These are phyloP conservation scores for Lactarius trivialis DNA, from an alignment of 768 basidiomycete species.

Conservation along the genomic window DNA sequence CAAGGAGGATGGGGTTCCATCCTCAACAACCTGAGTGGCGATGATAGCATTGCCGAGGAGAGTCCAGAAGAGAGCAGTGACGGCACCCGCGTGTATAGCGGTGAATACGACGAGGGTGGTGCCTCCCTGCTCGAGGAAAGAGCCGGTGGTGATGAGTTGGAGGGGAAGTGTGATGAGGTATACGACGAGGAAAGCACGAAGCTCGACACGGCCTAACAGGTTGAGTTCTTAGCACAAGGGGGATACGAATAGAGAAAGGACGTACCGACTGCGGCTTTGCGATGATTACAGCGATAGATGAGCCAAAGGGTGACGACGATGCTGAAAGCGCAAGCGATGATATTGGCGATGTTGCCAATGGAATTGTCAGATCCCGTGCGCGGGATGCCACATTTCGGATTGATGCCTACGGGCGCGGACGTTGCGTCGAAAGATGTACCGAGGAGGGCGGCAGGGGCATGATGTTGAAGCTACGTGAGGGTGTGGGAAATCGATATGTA, in stretches of 20 bases:
- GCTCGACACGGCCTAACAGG: slow-evolving; percentile 59
- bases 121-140: slow-evolving; percentile 72
- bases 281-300: slow-evolving; percentile 47
- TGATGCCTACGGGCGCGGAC: slow-evolving; percentile 75
- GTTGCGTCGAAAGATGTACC: slow-evolving; percentile 39
- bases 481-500: background rate
- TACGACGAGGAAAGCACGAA: slow-evolving; percentile 55
- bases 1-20: slow-evolving; percentile 68
- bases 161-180: slow-evolving; percentile 71
- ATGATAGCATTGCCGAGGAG: slow-evolving; percentile 71
- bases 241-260: background rate
- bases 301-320: slow-evolving; percentile 54
- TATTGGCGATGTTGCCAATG: slow-evolving; percentile 81
- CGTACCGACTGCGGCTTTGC: slow-evolving; percentile 84
- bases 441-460: slow-evolving; percentile 31
- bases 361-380: slow-evolving; percentile 50
- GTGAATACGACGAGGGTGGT: slow-evolving; percentile 61
- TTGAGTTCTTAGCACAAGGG: slow-evolving; percentile 12
- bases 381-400: slow-evolving; percentile 73
- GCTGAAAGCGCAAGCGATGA: slow-evolving; percentile 72
- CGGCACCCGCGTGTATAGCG: slow-evolving; percentile 72
- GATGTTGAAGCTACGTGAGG: slow-evolving; percentile 28
- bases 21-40: slow-evolving; percentile 88
- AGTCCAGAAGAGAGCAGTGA: slow-evolving; percentile 75
- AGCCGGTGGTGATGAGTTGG: slow-evolving; percentile 76